These are phyloP conservation scores for Paradendryphiella salina DNA, from an alignment of 2,329 filamentous ascomycete species.

Conservation along the genomic window DNA sequence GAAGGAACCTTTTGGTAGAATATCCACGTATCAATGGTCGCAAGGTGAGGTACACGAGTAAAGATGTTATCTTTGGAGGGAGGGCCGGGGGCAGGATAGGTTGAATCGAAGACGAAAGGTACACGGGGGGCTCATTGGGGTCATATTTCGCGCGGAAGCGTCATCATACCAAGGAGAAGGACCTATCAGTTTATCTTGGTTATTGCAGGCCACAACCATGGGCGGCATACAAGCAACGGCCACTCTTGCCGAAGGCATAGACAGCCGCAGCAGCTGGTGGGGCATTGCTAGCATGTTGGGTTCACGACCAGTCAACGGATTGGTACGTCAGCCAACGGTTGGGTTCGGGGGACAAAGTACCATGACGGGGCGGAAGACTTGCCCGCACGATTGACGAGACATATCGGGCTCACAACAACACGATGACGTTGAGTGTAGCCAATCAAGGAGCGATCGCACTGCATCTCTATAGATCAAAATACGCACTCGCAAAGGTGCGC, in stretches of 20 bases:
- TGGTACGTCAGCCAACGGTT: conserved; percentile 4
- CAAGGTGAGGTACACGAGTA: too few relatives aligned
- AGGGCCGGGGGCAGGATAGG: background rate
- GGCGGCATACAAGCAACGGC: background rate
- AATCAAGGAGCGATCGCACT: background rate
- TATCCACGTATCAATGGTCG: too few relatives aligned
- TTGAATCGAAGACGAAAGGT: background rate
- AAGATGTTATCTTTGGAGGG: too few relatives aligned
- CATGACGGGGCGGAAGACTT: conserved; percentile 2
- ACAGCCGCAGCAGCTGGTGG: background rate
- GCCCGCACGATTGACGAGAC: conserved; percentile 3
- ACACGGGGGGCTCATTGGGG: too few relatives aligned
- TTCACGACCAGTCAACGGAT: background rate
- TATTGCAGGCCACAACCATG: conserved; percentile 1
- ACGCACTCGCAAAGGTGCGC: background rate
- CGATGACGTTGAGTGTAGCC: background rate
- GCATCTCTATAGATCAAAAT: background rate
- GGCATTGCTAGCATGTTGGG: background rate
- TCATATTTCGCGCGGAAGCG: background rate
- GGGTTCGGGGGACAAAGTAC: background rate
- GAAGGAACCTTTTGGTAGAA: too few relatives aligned
- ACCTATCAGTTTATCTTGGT: conserved; percentile 1
- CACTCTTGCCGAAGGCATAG: background rate
- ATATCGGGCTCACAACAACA: background rate
- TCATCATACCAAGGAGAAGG: background rate